phyloP scores from a whole-genome alignment of 75 land plant genomes.

The Sequoia sempervirens region DNA sequence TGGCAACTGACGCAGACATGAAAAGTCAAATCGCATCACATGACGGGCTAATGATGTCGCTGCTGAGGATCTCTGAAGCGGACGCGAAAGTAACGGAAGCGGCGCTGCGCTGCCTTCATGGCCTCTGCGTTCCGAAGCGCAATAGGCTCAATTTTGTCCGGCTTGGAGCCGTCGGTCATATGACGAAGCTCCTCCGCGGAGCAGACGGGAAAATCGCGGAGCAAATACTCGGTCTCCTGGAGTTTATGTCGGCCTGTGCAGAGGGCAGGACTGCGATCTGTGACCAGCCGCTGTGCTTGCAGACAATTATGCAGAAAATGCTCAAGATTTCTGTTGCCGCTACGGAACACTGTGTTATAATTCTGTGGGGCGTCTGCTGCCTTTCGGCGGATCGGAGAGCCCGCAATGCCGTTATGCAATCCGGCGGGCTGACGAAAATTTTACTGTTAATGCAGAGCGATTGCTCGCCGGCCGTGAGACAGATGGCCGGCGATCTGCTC shows the following conservation, averaged over 20 bases:
- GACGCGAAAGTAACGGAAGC: conserved; percentile 22
- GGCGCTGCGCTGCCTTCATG: conserved; percentile 26
- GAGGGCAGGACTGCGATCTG: conserved; percentile 61
- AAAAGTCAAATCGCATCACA: conserved; percentile 16
- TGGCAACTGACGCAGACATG: conserved; percentile 20
- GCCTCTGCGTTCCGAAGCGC: conserved; percentile 19
- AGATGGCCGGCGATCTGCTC: conserved; percentile 50
- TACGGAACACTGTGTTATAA: conserved; percentile 47
- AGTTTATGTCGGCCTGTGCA: conserved; percentile 33
- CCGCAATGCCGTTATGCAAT: conserved; percentile 27
- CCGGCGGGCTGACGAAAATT: conserved; percentile 36
- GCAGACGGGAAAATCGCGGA: conserved; percentile 25
- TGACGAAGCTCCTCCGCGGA: conserved; percentile 21
- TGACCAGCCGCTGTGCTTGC: conserved; percentile 24
- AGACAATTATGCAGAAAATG: conserved; percentile 38
- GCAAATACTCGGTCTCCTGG: conserved; percentile 42
- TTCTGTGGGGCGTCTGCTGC: conserved; percentile 57
- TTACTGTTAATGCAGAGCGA: conserved; percentile 59
- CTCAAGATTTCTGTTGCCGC: conserved; percentile 44
- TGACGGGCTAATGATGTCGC: conserved; percentile 17
- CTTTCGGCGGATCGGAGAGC: conserved; percentile 31
- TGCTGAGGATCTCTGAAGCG: conserved; percentile 24
- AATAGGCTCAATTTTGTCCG: conserved; percentile 21
- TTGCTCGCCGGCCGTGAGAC: conserved; percentile 46
- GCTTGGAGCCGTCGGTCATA: conserved; percentile 23